These are phyloP conservation scores for Brassica rapa DNA, from an alignment of 345 rosid genomes.

Conservation along the genomic window DNA sequence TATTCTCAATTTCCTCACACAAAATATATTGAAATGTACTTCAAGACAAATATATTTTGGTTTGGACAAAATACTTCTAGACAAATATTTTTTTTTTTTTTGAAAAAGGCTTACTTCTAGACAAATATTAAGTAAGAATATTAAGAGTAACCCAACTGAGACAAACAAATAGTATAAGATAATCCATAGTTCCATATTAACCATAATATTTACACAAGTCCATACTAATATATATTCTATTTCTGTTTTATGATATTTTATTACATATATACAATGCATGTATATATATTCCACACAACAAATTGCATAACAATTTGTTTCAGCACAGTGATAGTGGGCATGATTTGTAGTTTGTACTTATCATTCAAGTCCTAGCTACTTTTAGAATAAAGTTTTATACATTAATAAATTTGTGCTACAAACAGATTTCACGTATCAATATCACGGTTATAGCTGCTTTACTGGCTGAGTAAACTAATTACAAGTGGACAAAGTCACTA, in stretches of 20 bases:
- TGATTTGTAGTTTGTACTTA: background rate
- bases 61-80: no score
- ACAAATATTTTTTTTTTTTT: no score
- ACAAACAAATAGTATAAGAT: background rate
- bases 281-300: background rate
- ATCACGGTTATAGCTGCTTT: constrained; percentile 2
- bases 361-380: constrained; percentile 3
- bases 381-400: background rate
- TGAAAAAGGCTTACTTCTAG: no score
- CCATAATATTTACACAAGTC: background rate
- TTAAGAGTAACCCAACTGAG: background rate
- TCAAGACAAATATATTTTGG: background rate
- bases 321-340: background rate
- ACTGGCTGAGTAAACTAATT: constrained; percentile 6
- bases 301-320: background rate
- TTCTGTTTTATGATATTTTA: background rate
- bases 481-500: background rate
- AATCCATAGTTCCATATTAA: background rate
- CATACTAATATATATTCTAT: background rate
- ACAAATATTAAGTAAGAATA: background rate
- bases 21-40: background rate
- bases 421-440: constrained; percentile 4
- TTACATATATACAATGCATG: background rate
- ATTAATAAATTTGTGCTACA: constrained; percentile 3
- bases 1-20: constrained; percentile 7